Evolutionary conservation across 176 grass and related monocot genomes (phyloP), one percentile per base, ranked within the genome.

Genomic region (Ampelocalamus luodianensis): DNA sequence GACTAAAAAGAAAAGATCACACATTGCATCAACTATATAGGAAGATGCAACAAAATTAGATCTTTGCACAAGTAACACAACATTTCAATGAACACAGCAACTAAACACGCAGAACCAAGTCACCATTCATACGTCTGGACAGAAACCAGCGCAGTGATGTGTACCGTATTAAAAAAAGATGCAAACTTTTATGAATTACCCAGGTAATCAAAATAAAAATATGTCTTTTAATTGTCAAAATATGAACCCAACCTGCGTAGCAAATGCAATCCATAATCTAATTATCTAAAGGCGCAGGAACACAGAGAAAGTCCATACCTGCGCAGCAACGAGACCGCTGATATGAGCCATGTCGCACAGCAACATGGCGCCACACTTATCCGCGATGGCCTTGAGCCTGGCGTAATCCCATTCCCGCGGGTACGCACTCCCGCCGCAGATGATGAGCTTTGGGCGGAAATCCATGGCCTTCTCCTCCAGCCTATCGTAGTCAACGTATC

Each of bases 281-380:
- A 82, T 58, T 20, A 58, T 14, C 37, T 13, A 74, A 66, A 24
- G 56, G 1, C 6, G 0, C 18, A 18, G 8, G 24, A 75, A 50
- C 18, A 77, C n/a, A 17, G 22, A 62, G 18, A 40, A 70, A 62
- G 8, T 46, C 8, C 10, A 51, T 85, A 95, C 93, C 90, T 95
- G 85, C 22, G 90, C 90, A 7, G 90, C 88, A 18, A 95, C 88
- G 60, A 95, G 86, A 20, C 93, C 93, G 43, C 93, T 95, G 29
- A 95, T 92, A 11, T 95, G 93, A 20, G 93, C 93, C 93, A 95
- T 95, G 70, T 95, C 90, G 17, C 88, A 90, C 75, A 95, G 85
- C 71, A 95, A 78, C 78, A 95, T 76, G 38, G 90, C 90, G 6
- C 88, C 90, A 12, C 88, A 90, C 76, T 90, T 95, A 72, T 92